phyloP scores from a whole-genome alignment of 257 asterid genomes.

The Primulina huaijiensis region DNA sequence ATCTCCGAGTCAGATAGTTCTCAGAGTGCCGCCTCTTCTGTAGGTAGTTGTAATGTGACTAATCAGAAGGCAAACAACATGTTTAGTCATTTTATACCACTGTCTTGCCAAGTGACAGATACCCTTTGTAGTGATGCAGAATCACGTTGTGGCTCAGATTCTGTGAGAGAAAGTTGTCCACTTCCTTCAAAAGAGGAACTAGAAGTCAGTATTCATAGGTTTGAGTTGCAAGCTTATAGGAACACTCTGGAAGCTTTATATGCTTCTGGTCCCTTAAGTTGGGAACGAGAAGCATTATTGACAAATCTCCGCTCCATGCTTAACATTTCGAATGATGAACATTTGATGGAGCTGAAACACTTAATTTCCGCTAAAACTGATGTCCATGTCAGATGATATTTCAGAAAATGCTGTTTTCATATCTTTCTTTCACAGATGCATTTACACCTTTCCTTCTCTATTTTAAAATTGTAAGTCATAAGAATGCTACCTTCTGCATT shows the following conservation, averaged over 20 bases:
- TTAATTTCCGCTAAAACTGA: slow-evolving; percentile 56
- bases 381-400: slow-evolving; percentile 40
- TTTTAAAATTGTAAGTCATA: slow-evolving; percentile 40
- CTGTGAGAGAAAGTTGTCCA: slow-evolving; percentile 43
- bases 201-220: slow-evolving; percentile 54
- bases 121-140: slow-evolving; percentile 61
- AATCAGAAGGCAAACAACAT: slow-evolving; percentile 38
- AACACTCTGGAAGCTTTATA: slow-evolving; percentile 72
- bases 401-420: slow-evolving; percentile 18
- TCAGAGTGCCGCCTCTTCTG: slow-evolving; percentile 61
- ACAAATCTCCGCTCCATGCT: slow-evolving; percentile 84
- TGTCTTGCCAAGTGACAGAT: slow-evolving; percentile 40
- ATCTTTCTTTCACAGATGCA: slow-evolving; percentile 20
- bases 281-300: slow-evolving; percentile 83
- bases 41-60: slow-evolving; percentile 78
- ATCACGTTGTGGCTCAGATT: slow-evolving; percentile 40
- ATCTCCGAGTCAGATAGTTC: slow-evolving; percentile 38
- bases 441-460: slow-evolving; percentile 22
- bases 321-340: slow-evolving; percentile 87
- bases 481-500: slow-evolving; percentile 33
- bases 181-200: slow-evolving; percentile 49
- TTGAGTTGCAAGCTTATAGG: slow-evolving; percentile 81
- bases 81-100: slow-evolving; percentile 31
- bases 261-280: slow-evolving; percentile 87
- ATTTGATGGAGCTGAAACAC: slow-evolving; percentile 75